These are phyloP conservation scores for Carex kokanica DNA, from an alignment of 176 grass and related monocot species.

Conservation along the genomic window DNA sequence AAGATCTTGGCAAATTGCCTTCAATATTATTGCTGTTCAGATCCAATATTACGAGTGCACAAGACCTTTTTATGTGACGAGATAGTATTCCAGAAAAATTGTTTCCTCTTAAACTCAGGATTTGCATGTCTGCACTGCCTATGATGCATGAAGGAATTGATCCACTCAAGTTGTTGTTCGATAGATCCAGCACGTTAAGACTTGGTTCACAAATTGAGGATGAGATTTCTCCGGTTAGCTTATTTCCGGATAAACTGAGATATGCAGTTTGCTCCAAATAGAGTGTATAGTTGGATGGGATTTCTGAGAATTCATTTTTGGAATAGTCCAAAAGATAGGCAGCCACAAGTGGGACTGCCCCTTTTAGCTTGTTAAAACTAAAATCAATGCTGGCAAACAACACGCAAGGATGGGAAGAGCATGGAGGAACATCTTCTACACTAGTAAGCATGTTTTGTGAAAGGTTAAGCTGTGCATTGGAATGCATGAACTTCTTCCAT, in stretches of 20 bases:
- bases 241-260: conserved; percentile 27
- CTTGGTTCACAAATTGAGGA: background rate
- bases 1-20: background rate
- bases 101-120: conserved; percentile 34
- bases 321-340: background rate
- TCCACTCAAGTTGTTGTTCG: conserved; percentile 31
- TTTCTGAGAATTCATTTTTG: background rate
- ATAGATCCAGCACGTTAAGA: background rate
- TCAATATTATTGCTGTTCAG: conserved; percentile 29
- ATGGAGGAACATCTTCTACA: background rate
- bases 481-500: background rate
- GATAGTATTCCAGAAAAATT: conserved; percentile 20
- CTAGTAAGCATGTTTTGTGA: background rate
- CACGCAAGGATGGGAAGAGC: accelerated
- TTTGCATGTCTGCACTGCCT: background rate
- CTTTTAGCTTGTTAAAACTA: background rate
- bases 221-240: conserved; percentile 13
- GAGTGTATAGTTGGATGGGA: background rate
- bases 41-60: conserved; percentile 1
- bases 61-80: background rate
- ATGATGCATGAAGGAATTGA: background rate
- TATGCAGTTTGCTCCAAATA: accelerated
- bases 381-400: background rate
- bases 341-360: background rate
- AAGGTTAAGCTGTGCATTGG: background rate